Evolutionary conservation across 2,329 filamentous ascomycete species (phyloP).

Genomic region (Biscogniauxia sp.): DNA sequence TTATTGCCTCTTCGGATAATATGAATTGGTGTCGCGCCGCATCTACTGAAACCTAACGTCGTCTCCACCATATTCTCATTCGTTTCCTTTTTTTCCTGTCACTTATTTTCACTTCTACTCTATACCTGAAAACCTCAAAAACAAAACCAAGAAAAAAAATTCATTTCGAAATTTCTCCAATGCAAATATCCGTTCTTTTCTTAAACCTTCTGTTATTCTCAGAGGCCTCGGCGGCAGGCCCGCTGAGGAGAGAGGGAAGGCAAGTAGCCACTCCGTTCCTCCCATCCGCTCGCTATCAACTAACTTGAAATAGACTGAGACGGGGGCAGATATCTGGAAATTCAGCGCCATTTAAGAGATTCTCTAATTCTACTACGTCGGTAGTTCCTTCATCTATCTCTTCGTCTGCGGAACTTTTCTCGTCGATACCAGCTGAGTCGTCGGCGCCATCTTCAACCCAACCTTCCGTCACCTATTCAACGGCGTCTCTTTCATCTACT

Average conservation of each 20-base stretch:
- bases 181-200: constrained; percentile 29
- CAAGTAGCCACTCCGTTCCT: constrained; percentile 15
- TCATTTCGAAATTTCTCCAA: constrained; percentile 16
- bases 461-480: constrained; percentile 6
- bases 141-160: background rate
- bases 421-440: constrained; percentile 5
- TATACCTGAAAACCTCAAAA: background rate
- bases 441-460: constrained; percentile 13
- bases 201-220: constrained; percentile 30
- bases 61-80: constrained; percentile 13
- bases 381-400: constrained; percentile 2
- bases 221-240: constrained; percentile 31
- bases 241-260: constrained; percentile 28
- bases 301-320: constrained; percentile 25
- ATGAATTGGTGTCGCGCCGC: constrained; percentile 24
- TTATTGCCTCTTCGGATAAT: constrained; percentile 25
- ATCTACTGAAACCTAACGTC: constrained; percentile 14
- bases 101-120: constrained; percentile 15
- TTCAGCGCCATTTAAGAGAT: constrained; percentile 20
- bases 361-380: constrained; percentile 20
- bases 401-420: constrained; percentile 3
- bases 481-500: constrained; percentile 5
- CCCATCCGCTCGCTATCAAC: constrained; percentile 5
- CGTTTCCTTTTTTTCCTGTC: constrained; percentile 13
- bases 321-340: constrained; percentile 16